Evolutionary conservation across 2,329 filamentous ascomycete species (phyloP).

Genomic region (Escovopsis sp.): DNA sequence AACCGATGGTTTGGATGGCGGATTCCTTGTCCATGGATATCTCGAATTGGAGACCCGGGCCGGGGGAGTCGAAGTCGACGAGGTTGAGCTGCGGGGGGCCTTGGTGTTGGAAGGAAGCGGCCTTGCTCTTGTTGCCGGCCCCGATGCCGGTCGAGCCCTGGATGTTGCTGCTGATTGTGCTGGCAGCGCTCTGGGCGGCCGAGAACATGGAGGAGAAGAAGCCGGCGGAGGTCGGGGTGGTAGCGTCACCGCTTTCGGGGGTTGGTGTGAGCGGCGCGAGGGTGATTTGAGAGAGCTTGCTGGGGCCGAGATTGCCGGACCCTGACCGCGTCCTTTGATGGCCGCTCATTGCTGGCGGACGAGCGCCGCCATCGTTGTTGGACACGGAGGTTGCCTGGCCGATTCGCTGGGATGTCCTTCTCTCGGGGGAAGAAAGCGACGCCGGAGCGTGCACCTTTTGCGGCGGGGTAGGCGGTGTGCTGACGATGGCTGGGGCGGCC

Average conservation of each 20-base stretch:
- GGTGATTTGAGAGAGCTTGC: slow-evolving; percentile 69
- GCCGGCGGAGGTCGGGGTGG: slow-evolving; percentile 45
- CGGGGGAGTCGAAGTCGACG: slow-evolving; percentile 28
- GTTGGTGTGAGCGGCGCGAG: slow-evolving; percentile 62
- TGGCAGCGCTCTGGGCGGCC: slow-evolving; percentile 84
- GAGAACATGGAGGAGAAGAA: slow-evolving; percentile 94
- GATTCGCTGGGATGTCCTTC: slow-evolving; percentile 15
- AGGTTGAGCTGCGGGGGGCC: slow-evolving; percentile 13
- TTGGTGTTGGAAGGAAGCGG: slow-evolving; percentile 12
- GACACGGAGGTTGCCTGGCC: slow-evolving; percentile 8
- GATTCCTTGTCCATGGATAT: slow-evolving; percentile 43
- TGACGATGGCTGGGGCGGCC: slow-evolving; percentile 41
- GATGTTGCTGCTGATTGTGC: slow-evolving; percentile 57
- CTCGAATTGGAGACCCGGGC: slow-evolving; percentile 17
- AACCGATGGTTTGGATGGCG: slow-evolving; percentile 78
- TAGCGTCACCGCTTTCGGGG: slow-evolving; percentile 48
- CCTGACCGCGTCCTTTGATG: slow-evolving; percentile 43
- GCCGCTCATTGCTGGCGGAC: slow-evolving; percentile 57
- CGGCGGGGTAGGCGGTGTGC: slow-evolving; percentile 51
- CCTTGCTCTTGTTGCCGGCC: slow-evolving; percentile 20
- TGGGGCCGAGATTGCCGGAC: slow-evolving; percentile 48
- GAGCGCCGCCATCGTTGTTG: slow-evolving; percentile 41
- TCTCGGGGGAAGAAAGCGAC: slow-evolving; percentile 14
- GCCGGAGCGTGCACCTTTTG: slow-evolving; percentile 20
- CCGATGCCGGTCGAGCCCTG: slow-evolving; percentile 46